Conservation (phyloP, 345 rosid genomes). For the Citrus australasica region DNA sequence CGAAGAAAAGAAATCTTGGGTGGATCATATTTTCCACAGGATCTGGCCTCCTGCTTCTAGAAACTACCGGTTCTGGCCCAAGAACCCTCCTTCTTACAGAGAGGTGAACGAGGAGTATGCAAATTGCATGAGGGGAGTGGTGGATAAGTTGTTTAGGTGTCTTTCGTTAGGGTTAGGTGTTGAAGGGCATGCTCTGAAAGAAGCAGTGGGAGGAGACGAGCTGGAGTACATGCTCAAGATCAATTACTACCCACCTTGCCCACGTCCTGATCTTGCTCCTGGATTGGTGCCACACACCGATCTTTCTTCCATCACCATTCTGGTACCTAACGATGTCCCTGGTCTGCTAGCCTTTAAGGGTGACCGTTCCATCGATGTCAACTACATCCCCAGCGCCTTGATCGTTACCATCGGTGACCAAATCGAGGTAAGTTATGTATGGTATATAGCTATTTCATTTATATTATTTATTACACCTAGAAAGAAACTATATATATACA, state of each 20-base stretch:
- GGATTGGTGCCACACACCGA: constrained; percentile 88
- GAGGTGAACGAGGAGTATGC: constrained; percentile 80
- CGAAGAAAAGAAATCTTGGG: constrained; percentile 68
- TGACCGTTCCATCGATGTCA: constrained; percentile 59
- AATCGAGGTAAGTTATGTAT: constrained; percentile 41
- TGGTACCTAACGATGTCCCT: constrained; percentile 82
- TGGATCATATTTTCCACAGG: constrained; percentile 74
- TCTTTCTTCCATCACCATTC: constrained; percentile 61
- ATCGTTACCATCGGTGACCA: constrained; percentile 86
- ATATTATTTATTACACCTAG: too few species aligned
- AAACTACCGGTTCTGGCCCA: constrained; percentile 71
- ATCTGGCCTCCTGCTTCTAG: constrained; percentile 71
- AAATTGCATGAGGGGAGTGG: constrained; percentile 35
- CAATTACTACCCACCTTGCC: constrained; percentile 86
- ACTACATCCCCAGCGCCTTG: constrained; percentile 69
- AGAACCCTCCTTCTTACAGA: constrained; percentile 70
- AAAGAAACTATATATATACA: too few species aligned
- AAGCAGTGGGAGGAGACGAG: constrained; percentile 62
- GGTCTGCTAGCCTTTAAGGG: constrained; percentile 78
- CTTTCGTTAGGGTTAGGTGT: constrained; percentile 69
- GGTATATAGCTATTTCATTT: too few species aligned
- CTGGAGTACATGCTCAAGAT: constrained; percentile 70
- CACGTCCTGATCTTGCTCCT: constrained; percentile 72
- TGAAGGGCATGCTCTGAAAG: constrained; percentile 40
- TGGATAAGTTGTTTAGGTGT: constrained; percentile 39